Percentiles rank a stretch among this genome's conserved stretches.
Evolutionary conservation across 441 rosid genomes (phyloP).

Genomic region (Aleurites moluccanus): DNA sequence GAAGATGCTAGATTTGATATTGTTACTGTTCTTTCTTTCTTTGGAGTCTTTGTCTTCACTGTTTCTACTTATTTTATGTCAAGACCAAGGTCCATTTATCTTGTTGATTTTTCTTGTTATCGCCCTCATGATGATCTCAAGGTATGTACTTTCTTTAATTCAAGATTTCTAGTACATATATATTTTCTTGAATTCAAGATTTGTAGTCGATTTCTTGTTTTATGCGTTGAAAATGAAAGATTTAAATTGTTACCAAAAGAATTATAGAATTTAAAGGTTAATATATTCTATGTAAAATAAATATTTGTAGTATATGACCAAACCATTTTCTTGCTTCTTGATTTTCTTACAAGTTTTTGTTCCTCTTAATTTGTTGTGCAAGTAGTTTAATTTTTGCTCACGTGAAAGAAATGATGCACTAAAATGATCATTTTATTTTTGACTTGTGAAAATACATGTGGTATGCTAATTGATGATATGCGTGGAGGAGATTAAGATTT

Average conservation of each 20-base stretch:
- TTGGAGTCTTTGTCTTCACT: conserved; percentile 65
- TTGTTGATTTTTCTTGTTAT: conserved; percentile 77
- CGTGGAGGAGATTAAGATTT: too few relatives aligned
- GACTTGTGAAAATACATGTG: too few relatives aligned
- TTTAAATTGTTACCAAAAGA: too few relatives aligned
- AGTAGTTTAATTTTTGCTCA: too few relatives aligned
- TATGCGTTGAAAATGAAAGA: too few relatives aligned
- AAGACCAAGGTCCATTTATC: conserved; percentile 77
- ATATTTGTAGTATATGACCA: too few relatives aligned
- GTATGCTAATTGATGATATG: too few relatives aligned
- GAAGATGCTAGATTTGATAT: conserved; percentile 69
- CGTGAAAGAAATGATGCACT: neutral
- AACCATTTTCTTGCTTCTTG: neutral
- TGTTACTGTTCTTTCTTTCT: conserved; percentile 60
- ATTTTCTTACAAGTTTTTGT: neutral
- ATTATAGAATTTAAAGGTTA: too few relatives aligned
- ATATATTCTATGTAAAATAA: too few relatives aligned
- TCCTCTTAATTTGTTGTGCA: too few relatives aligned
- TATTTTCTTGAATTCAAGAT: too few relatives aligned
- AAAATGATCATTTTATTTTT: neutral
- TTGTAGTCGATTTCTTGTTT: neutral
- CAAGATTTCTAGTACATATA: neutral
- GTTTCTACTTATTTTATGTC: conserved; percentile 74
- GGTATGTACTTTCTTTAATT: conserved; percentile 34
- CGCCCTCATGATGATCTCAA: conserved; percentile 80